Percentiles rank a stretch among this genome's conserved stretches.
These are phyloP conservation scores for Mycena rebaudengoi DNA, from an alignment of 768 basidiomycete genomes.

Conservation along the genomic window DNA sequence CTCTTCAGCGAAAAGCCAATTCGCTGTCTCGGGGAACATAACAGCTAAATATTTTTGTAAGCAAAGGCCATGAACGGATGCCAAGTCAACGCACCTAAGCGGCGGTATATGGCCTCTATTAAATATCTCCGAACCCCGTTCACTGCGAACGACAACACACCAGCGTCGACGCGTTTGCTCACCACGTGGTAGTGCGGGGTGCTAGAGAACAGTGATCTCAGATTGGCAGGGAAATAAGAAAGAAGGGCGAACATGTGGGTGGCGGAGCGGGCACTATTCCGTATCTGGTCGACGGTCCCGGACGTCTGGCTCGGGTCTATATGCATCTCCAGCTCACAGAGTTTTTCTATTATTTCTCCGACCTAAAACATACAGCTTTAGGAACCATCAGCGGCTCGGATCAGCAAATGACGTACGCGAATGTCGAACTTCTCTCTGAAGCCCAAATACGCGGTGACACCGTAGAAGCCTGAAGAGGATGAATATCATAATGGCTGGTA, in stretches of 20 bases:
- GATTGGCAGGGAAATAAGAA: not conserved
- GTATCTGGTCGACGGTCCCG: conserved; percentile 50
- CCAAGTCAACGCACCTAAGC: conserved; percentile 49
- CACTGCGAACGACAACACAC: conserved; percentile 41
- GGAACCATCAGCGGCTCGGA: not conserved
- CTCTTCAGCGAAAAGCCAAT: conserved; percentile 69
- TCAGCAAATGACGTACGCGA: conserved; percentile 35
- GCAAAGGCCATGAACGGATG: not conserved
- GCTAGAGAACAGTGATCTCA: conserved; percentile 36
- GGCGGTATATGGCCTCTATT: conserved; percentile 71
- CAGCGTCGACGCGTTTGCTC: conserved; percentile 47
- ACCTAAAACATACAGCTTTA: conserved; percentile 35
- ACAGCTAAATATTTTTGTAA: conserved; percentile 43
- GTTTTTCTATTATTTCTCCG: conserved; percentile 57
- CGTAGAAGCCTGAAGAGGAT: conserved; percentile 59
- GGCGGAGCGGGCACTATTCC: conserved; percentile 45
- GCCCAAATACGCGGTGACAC: conserved; percentile 65
- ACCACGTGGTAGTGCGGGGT: conserved; percentile 67
- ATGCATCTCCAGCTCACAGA: conserved; percentile 58
- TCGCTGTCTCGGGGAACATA: conserved; percentile 71
- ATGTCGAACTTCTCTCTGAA: conserved; percentile 71
- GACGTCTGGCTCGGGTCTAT: conserved; percentile 43
- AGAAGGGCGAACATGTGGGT: conserved; percentile 64
- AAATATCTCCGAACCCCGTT: conserved; percentile 58
- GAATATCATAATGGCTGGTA: not conserved